phyloP scores from a whole-genome alignment of 345 rosid species.

The Acer negundo region DNA sequence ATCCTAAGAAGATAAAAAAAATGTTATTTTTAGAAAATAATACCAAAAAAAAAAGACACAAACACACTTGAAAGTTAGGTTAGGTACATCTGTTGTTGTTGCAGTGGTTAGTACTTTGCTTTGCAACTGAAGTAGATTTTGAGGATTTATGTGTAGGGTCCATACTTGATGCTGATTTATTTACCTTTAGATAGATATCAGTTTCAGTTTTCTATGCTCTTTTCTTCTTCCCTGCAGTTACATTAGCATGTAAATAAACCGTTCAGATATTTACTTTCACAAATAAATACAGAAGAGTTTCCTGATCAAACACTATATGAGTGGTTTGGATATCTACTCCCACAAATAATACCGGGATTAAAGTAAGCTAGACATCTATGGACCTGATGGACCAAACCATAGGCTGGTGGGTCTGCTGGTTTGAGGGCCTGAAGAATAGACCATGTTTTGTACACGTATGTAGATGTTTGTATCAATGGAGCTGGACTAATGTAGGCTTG shows the following conservation, averaged over 20 bases:
- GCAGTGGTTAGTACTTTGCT: not conserved
- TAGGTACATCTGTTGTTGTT: not conserved
- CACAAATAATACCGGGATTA: no score
- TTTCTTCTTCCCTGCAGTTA: not conserved
- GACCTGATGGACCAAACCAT: not conserved
- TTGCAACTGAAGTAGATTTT: not conserved
- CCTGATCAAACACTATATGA: no score
- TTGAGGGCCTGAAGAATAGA: not conserved
- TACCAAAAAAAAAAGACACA: not conserved
- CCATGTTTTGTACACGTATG: not conserved
- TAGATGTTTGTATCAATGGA: not conserved
- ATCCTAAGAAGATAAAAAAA: no score
- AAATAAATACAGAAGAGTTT: no score
- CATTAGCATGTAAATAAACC: no score
- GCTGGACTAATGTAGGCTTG: not conserved
- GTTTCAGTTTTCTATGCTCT: not conserved
- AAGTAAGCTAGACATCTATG: not conserved
- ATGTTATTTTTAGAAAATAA: not conserved
- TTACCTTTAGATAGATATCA: not conserved
- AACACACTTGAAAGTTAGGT: not conserved
- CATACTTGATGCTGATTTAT: not conserved
- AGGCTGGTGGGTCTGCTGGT: constrained; percentile 6
- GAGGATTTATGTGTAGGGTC: not conserved
- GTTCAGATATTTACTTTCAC: no score
- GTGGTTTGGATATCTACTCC: no score